Evolutionary conservation across 139 green algal genomes (phyloP).

Genomic region (Dunaliella primolecta): DNA sequence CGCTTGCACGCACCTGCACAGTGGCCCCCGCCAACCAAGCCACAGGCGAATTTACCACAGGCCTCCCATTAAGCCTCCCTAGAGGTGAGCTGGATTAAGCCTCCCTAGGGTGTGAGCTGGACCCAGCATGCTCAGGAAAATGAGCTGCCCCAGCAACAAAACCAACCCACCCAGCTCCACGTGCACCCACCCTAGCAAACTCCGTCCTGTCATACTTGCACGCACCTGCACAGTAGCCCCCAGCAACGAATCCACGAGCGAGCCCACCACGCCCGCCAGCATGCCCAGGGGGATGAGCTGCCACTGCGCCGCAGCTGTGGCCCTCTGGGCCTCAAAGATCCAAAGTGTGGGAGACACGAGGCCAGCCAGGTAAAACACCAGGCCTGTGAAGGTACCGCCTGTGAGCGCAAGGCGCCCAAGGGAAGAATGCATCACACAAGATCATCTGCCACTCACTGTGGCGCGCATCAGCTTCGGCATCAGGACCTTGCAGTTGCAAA

Average conservation of each 20-base stretch:
- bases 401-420: too few species aligned
- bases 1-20: slow-evolving; percentile 64
- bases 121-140: slow-evolving; percentile 61
- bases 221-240: slow-evolving; percentile 84
- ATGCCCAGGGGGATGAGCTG: slow-evolving; percentile 60
- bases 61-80: too few species aligned
- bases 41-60: slow-evolving; percentile 80
- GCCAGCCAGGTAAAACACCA: slow-evolving; percentile 54
- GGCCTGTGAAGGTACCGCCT: slow-evolving; percentile 78
- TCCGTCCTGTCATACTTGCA: too few species aligned
- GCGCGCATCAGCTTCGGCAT: too few species aligned
- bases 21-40: slow-evolving; percentile 92
- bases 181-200: too few species aligned
- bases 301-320: slow-evolving; percentile 43
- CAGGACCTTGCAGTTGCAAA: too few species aligned
- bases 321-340: slow-evolving; percentile 46
- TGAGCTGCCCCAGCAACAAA: slow-evolving; percentile 60
- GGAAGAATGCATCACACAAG: too few species aligned
- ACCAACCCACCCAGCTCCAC: too few species aligned
- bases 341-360: slow-evolving; percentile 55
- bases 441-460: too few species aligned
- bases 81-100: too few species aligned
- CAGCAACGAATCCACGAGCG: slow-evolving; percentile 88
- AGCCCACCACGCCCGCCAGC: slow-evolving; percentile 75
- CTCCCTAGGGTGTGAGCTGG: too few species aligned